These are phyloP conservation scores for Adansonia madagascariensis DNA, from an alignment of 441 rosid species.

Conservation along the genomic window DNA sequence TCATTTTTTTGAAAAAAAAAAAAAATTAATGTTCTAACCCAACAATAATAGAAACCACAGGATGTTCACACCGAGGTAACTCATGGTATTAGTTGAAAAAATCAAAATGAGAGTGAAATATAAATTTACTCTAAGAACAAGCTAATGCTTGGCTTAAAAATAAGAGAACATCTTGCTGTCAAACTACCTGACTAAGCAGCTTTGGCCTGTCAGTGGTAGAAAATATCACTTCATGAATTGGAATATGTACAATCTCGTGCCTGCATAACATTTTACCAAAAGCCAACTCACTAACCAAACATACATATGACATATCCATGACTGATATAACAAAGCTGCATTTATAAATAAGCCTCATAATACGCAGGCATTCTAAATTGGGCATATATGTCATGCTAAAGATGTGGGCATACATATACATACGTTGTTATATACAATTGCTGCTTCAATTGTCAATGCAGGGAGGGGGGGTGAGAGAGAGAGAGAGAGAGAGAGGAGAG, in stretches of 20 bases:
- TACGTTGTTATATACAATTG: neutral
- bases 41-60: neutral
- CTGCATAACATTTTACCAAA: conserved; percentile 47
- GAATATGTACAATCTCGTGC: conserved; percentile 41
- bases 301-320: conserved; percentile 9
- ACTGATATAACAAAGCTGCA: conserved; percentile 10
- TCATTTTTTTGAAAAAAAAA: neutral
- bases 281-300: conserved; percentile 25
- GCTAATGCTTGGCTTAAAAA: neutral
- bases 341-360: conserved; percentile 2
- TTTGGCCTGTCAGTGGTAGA: conserved; percentile 76
- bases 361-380: neutral
- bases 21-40: neutral
- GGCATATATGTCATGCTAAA: neutral
- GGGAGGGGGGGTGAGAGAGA: neutral
- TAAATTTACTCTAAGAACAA: neutral
- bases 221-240: conserved; percentile 75
- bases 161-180: neutral
- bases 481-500: neutral
- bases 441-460: neutral
- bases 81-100: neutral
- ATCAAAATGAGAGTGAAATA: neutral
- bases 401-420: neutral
- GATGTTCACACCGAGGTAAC: neutral
- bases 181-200: conserved; percentile 76